These are phyloP conservation scores for Pseudogymnoascus sp. DNA, from an alignment of 2,329 filamentous ascomycete genomes.

Conservation along the genomic window DNA sequence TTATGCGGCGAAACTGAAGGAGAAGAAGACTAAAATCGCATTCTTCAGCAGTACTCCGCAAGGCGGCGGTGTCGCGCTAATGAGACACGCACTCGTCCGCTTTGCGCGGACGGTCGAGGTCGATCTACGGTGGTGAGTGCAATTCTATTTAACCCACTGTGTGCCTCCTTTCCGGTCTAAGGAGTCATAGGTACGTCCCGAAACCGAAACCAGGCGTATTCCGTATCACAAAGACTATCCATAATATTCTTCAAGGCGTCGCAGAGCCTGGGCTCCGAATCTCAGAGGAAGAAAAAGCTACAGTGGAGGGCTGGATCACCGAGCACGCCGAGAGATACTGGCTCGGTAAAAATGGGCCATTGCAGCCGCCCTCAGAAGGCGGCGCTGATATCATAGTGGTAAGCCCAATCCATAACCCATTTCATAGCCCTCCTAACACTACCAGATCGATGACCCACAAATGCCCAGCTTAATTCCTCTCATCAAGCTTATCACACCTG, in stretches of 20 bases:
- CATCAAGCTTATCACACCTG: slow-evolving; percentile 60
- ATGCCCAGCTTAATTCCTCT: slow-evolving; percentile 73
- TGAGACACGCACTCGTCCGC: slow-evolving; percentile 61
- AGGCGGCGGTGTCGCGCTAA: slow-evolving; percentile 56
- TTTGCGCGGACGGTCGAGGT: slow-evolving; percentile 60
- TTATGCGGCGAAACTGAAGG: slow-evolving; percentile 45
- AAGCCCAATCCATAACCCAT: slow-evolving; percentile 21
- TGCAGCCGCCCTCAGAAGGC: slow-evolving; percentile 55
- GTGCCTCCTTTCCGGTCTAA: background rate
- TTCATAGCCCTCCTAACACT: slow-evolving; percentile 2
- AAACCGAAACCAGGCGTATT: slow-evolving; percentile 74
- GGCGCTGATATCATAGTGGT: slow-evolving; percentile 68
- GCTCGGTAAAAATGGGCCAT: slow-evolving; percentile 58
- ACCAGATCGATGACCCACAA: slow-evolving; percentile 68
- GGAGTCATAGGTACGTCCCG: slow-evolving; percentile 43
- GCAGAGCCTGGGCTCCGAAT: slow-evolving; percentile 57
- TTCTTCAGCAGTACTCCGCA: slow-evolving; percentile 60
- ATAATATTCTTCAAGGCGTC: slow-evolving; percentile 82
- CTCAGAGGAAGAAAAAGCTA: slow-evolving; percentile 48
- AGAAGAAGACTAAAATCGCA: slow-evolving; percentile 47
- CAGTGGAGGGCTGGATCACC: slow-evolving; percentile 63
- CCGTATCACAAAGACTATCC: slow-evolving; percentile 76
- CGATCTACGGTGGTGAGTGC: slow-evolving; percentile 61
- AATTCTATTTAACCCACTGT: background rate
- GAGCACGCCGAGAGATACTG: slow-evolving; percentile 70